Evolutionary conservation across 2,329 filamentous ascomycete species (phyloP), one percentile per base, ranked within the genome.

Genomic region (Zymoseptoria crescenta): DNA sequence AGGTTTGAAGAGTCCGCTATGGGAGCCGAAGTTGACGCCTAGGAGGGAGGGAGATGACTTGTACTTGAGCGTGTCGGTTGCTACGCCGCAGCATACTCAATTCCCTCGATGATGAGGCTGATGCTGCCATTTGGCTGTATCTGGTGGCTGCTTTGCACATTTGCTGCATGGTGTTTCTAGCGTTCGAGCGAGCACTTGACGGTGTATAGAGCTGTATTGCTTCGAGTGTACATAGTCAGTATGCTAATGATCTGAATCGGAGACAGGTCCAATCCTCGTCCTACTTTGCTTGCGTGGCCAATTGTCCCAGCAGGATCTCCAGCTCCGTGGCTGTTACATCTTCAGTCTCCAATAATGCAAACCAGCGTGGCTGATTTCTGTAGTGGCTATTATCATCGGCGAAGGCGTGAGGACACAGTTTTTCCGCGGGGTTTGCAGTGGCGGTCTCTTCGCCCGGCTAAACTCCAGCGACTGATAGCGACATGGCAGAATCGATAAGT

Each of bases 21-120:
- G 85, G 84, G 77, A 84, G 64, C 86, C 86, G 2, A 81, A 80
- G 64, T 68, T 89, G 66, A 89, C 87, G 52, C 87, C 87, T 2
- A 85, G 83, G 58, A 76, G 85, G 61, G 79, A 83, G 54, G 87
- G 87, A 0, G 83, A 86, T 27, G 85, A 89, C 69, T 68, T 89
- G 60, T 86, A 81, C 49, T 68, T 80, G 50, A 70, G 70, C 35
- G 77, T 80, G 7, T 68, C 66, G 20, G 57, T 70, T 45, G 68
- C 63, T 45, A 68, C 65, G 55, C 66, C 69, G 13, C 55, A 57
- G 52, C 27, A 57, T 9, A 56, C 55, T 24, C 58, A 60, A 20
- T 66, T 62, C 59, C 53, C 49, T 50, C 45, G 52, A 24, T 6
- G 49, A 21, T 56, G 45, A 49, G 13, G 16, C n/a, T 49, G 24